These are phyloP conservation scores for Penicillium sp. DNA, from an alignment of 2,329 filamentous ascomycete species.

Conservation along the genomic window DNA sequence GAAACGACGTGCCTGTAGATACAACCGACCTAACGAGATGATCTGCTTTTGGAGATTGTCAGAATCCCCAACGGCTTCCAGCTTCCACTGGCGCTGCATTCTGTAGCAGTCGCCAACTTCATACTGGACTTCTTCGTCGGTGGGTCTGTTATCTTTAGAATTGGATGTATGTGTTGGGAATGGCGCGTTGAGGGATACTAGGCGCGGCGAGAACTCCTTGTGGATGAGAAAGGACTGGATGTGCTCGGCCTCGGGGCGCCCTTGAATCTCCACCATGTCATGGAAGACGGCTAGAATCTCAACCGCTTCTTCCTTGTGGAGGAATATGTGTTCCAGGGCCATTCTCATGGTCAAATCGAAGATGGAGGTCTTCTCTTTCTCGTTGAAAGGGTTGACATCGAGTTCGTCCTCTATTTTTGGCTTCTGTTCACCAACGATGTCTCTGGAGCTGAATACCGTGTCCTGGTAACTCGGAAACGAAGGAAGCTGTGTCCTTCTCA, in stretches of 20 bases:
- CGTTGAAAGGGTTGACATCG: background rate
- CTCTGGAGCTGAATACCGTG: background rate
- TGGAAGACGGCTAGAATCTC: conserved; percentile 4
- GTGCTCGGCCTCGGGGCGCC: conserved; percentile 1
- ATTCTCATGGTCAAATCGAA: conserved; percentile 4
- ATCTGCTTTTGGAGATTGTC: conserved; percentile 9
- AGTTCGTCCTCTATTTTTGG: background rate
- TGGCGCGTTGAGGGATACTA: conserved; percentile 5
- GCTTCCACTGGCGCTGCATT: conserved; percentile 4
- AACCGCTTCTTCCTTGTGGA: background rate
- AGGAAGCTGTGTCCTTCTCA: too few species aligned
- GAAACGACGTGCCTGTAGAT: conserved; percentile 12
- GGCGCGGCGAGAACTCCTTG: conserved; percentile 9
- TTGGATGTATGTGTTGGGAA: background rate
- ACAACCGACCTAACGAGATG: conserved; percentile 11
- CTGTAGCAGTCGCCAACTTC: conserved; percentile 9
- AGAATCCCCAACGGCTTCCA: conserved; percentile 4
- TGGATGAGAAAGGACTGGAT: conserved; percentile 6
- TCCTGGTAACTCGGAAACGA: too few species aligned
- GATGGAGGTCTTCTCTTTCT: background rate
- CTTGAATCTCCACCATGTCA: background rate
- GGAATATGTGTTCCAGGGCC: conserved; percentile 1
- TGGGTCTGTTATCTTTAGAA: background rate
- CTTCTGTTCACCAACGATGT: too few species aligned
- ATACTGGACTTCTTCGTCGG: background rate